Evolutionary conservation across 805 yeast species (phyloP).

Genomic region (Myxozyma monticola): DNA sequence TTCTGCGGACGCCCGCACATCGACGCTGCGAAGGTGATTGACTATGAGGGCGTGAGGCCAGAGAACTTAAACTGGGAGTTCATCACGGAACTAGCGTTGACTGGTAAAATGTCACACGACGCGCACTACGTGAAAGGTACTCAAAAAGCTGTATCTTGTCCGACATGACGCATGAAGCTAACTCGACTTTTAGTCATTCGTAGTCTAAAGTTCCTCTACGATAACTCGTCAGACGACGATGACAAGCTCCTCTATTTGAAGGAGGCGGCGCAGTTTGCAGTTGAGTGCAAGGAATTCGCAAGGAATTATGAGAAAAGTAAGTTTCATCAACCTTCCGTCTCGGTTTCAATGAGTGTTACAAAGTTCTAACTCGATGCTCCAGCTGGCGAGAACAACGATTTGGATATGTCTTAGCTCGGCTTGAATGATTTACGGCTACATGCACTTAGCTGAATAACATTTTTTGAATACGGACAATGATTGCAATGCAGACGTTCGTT

Average conservation of each 20-base stretch:
- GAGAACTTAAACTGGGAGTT: slow-evolving; percentile 26
- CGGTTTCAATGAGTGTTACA: too few species aligned
- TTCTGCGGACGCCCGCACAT: slow-evolving; percentile 14
- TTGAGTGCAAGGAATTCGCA: not conserved
- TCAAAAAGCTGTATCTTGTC: not conserved
- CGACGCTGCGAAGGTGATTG: slow-evolving; percentile 1
- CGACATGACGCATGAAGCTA: too few species aligned
- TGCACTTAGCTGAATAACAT: too few species aligned
- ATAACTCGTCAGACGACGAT: not conserved
- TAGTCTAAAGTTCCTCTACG: slow-evolving; percentile 17
- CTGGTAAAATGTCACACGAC: slow-evolving; percentile 14
- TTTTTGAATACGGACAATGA: too few species aligned
- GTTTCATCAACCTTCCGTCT: too few species aligned
- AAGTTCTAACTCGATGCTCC: too few species aligned
- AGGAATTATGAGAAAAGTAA: not conserved
- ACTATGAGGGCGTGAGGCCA: slow-evolving; percentile 9
- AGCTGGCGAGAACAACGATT: too few species aligned
- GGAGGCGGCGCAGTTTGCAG: slow-evolving; percentile 16
- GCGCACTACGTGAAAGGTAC: slow-evolving; percentile 30
- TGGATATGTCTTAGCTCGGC: too few species aligned
- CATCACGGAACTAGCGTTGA: slow-evolving; percentile 21
- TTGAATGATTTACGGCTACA: too few species aligned
- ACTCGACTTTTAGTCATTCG: slow-evolving; percentile 23
- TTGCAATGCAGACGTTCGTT: too few species aligned
- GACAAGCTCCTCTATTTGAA: slow-evolving; percentile 6